Evolutionary conservation across 192 early-diverging fungal species (phyloP).

Genomic region (Backusella parvicylindrica): DNA sequence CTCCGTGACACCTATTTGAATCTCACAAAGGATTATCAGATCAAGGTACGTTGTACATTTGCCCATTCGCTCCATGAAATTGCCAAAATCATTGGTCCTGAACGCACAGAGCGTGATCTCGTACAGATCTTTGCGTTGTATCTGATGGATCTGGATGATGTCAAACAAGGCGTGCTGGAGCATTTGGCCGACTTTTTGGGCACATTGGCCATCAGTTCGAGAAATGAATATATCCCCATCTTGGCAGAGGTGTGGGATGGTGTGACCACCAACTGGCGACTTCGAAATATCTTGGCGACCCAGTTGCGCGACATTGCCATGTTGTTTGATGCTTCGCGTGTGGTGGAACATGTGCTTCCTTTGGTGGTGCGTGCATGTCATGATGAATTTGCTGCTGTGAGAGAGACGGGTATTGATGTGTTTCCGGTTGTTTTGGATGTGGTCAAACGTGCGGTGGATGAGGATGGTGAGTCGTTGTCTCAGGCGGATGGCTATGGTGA

Average conservation of each 20-base stretch:
- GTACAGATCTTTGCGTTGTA: constrained; percentile 48
- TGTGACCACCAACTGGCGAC: constrained; percentile 66
- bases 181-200: constrained; percentile 63
- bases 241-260: constrained; percentile 64
- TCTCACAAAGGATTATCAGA: constrained; percentile 42
- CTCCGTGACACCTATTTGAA: constrained; percentile 41
- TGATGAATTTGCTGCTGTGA: constrained; percentile 47
- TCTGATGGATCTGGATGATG: constrained; percentile 54
- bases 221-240: constrained; percentile 61
- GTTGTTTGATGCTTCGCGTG: constrained; percentile 51
- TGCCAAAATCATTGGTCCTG: constrained; percentile 48
- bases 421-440: constrained; percentile 36
- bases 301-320: constrained; percentile 64
- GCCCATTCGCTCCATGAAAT: constrained; percentile 58
- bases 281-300: constrained; percentile 63
- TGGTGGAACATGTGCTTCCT: constrained; percentile 64
- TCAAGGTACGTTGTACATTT: constrained; percentile 48
- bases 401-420: constrained; percentile 44
- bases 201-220: constrained; percentile 52
- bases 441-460: constrained; percentile 29
- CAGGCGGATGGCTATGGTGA: constrained; percentile 18
- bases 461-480: constrained; percentile 17
- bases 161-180: constrained; percentile 65
- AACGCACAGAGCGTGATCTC: constrained; percentile 47
- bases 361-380: constrained; percentile 52